A percentile compares a stretch with the other conserved stretches of the same genome.
Evolutionary conservation across 192 early-diverging fungal species (phyloP).

Genomic region (Coemansia aciculifera): DNA sequence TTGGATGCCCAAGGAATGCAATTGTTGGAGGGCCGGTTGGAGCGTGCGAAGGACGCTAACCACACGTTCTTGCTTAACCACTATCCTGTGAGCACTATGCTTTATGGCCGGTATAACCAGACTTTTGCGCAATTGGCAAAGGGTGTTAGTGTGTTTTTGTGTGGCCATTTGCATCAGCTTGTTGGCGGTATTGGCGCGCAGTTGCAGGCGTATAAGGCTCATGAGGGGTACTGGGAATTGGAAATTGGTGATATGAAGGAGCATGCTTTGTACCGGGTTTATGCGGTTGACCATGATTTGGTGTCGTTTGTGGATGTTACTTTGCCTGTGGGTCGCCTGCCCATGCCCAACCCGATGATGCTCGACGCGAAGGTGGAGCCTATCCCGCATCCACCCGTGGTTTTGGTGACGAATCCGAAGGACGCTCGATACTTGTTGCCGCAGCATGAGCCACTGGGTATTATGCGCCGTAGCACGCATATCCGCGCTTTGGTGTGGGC

Average conservation of each 20-base stretch:
- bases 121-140: constrained; percentile 62
- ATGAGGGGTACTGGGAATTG: constrained; percentile 71
- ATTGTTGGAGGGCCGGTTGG: constrained; percentile 60
- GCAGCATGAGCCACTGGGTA: constrained; percentile 66
- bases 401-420: constrained; percentile 87
- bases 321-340: constrained; percentile 64
- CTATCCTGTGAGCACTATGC: constrained; percentile 80
- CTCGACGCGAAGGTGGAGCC: constrained; percentile 19
- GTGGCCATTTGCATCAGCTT: constrained; percentile 85
- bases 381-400: constrained; percentile 67
- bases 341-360: constrained; percentile 47
- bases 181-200: constrained; percentile 55
- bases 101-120: constrained; percentile 66
- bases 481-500: constrained; percentile 81
- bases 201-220: constrained; percentile 66
- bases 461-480: constrained; percentile 63
- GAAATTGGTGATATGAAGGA: constrained; percentile 91
- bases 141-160: constrained; percentile 75
- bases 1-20: constrained; percentile 75
- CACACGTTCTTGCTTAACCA: constrained; percentile 56
- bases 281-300: constrained; percentile 84
- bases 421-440: constrained; percentile 75
- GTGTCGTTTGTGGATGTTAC: constrained; percentile 76
- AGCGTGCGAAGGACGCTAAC: constrained; percentile 59
- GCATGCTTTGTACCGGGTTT: constrained; percentile 81